Conservation (phyloP, 148 eudicot species). For the Persicaria maculosa region DNA sequence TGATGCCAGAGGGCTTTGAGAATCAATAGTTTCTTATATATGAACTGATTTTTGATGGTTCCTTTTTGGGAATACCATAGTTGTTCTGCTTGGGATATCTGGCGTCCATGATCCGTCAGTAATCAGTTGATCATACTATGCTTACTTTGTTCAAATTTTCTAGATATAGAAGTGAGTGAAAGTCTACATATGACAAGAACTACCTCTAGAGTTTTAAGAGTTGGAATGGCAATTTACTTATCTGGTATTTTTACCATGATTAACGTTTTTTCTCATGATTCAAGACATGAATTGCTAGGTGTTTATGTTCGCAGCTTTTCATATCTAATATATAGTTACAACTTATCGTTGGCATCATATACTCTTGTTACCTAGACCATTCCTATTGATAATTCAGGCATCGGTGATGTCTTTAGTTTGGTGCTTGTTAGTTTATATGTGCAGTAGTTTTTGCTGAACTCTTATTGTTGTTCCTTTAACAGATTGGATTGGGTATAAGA, state of each 20-base stretch:
- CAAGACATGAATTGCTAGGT: neutral
- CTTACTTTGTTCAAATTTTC: neutral
- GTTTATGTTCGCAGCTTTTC: neutral
- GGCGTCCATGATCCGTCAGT: neutral
- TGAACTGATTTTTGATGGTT: neutral
- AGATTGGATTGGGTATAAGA: slow-evolving; percentile 66
- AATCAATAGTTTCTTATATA: neutral
- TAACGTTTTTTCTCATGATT: neutral
- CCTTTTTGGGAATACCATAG: neutral
- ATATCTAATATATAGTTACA: neutral
- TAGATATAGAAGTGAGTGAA: neutral
- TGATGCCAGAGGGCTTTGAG: neutral
- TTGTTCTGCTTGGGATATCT: neutral
- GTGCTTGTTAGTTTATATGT: neutral
- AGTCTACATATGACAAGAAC: neutral
- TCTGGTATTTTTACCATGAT: neutral
- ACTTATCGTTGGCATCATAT: neutral
- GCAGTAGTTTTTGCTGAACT: neutral
- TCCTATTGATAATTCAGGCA: neutral
- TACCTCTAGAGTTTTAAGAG: neutral
- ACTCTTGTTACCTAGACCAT: neutral
- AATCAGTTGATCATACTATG: neutral
- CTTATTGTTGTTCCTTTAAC: slow-evolving; percentile 13
- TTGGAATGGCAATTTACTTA: neutral
- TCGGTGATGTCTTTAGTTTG: neutral